Evolutionary conservation across 331 rosid genomes (phyloP), one percentile per base, ranked within the genome.

Genomic region (Rhamnella rubrinervis): DNA sequence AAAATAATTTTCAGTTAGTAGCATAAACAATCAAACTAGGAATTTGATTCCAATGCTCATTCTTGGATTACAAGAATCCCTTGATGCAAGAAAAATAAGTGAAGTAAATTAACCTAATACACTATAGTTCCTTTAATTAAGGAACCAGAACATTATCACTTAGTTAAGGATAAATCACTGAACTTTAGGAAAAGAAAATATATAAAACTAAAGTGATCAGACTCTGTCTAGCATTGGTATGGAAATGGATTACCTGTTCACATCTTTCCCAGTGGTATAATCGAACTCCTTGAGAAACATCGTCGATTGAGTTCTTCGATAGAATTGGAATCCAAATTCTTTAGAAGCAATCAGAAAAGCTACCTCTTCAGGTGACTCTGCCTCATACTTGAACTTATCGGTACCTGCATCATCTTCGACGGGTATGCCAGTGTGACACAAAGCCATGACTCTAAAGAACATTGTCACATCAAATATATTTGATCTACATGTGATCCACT

Each of bases 311-410:
- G 78, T 78, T 64, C 86, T 78, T 52, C 3, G 49, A 13, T 21
- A 66, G 62, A 82, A 82, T 53, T 77, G 66, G 46, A 82, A 74
- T 6, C 80, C 83, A 57, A 82, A 66, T 44, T 82, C 83, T 23
- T 55, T 73, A 7, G 83, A 66, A 50, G 86, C 81, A 65, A 78
- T 35, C n/a, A 82, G 63, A 65, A 78, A 82, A 38, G 83, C 66
- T 13, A 69, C 83, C 67, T 82, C 86, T 46, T 82, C 86, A 3
- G 86, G 86, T 62, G 83, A 82, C 75, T 82, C 86, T 9, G 83
- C 86, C 60, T 82, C 86, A 59, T 82, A 82, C 37, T 68, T 73
- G 3, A 82, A 50, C 55, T 44, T 72, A 37, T 63, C 78, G 6
- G 50, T 16, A 28, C 56, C 59, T 1, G 56, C 69, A 59, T 61